phyloP scores from a whole-genome alignment of 352 stramenopile species.

The Saprolegnia parasitica region DNA sequence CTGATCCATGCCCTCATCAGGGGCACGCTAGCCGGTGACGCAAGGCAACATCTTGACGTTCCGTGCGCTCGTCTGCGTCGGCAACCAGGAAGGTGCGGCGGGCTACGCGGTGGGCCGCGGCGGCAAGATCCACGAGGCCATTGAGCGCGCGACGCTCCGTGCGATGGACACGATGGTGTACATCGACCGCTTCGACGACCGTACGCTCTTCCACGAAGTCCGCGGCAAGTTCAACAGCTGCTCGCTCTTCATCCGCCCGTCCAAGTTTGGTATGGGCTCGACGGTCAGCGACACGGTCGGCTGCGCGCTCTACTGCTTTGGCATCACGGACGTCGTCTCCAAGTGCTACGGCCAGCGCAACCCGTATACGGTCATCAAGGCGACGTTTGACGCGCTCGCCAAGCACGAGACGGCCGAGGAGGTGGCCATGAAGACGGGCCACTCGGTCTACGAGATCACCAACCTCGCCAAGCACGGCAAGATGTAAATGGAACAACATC shows the following conservation, averaged over 20 bases:
- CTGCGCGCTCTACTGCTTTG: constrained; percentile 85
- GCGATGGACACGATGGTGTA: constrained; percentile 93
- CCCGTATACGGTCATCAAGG: constrained; percentile 92
- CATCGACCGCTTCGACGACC: constrained; percentile 91
- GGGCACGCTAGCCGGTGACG: constrained; percentile 66
- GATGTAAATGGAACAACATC: constrained; percentile 51
- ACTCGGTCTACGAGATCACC: constrained; percentile 76
- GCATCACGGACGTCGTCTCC: constrained; percentile 89
- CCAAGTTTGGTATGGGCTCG: constrained; percentile 36
- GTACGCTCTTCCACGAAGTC: constrained; percentile 89
- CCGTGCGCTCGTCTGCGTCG: constrained; percentile 90
- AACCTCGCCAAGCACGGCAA: constrained; percentile 65
- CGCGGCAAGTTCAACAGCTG: constrained; percentile 94
- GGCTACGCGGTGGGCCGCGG: constrained; percentile 93
- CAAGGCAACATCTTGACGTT: constrained; percentile 91
- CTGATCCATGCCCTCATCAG: background rate
- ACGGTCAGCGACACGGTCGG: constrained; percentile 77
- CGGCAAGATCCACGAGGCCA: constrained; percentile 80
- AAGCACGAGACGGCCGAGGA: constrained; percentile 93
- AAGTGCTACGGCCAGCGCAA: constrained; percentile 94
- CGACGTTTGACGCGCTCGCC: constrained; percentile 92
- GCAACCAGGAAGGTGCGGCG: constrained; percentile 89
- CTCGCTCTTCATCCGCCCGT: constrained; percentile 83
- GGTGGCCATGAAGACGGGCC: constrained; percentile 90
- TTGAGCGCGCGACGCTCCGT: constrained; percentile 83